Conservation (phyloP, 2,329 filamentous ascomycete genomes). For the Juglanconis juglandina region DNA sequence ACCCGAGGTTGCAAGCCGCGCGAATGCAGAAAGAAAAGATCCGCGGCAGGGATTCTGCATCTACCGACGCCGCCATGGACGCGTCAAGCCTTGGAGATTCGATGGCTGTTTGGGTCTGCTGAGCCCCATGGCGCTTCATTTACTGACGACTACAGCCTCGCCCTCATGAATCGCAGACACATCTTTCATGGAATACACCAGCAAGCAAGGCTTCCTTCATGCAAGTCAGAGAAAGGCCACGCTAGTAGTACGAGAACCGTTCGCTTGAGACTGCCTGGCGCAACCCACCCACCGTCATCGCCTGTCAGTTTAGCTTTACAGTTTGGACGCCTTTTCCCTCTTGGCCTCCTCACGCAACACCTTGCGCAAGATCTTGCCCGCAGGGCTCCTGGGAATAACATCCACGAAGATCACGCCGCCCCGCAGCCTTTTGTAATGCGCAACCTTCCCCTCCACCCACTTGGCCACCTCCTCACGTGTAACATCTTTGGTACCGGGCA, state of each 20-base stretch:
- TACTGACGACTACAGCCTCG: background rate
- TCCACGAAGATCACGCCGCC: conserved; percentile 45
- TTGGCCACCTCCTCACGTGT: conserved; percentile 20
- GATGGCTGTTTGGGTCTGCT: too few relatives aligned
- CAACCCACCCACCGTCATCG: background rate
- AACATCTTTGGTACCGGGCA: conserved; percentile 21
- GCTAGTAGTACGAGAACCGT: background rate
- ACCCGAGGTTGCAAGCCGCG: background rate
- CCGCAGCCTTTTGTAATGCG: conserved; percentile 30
- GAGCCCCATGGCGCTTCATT: background rate
- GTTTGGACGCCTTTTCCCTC: conserved; percentile 24
- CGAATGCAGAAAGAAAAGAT: background rate
- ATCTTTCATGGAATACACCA: background rate
- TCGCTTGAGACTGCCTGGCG: background rate
- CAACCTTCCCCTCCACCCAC: conserved; percentile 25
- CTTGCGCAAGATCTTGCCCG: conserved; percentile 61
- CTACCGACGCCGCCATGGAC: background rate
- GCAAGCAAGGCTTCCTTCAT: too few relatives aligned
- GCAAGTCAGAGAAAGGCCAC: too few relatives aligned
- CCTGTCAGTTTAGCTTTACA: conserved; percentile 9
- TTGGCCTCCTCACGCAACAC: conserved; percentile 47
- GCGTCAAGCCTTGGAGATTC: background rate
- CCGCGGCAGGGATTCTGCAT: background rate
- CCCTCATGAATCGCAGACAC: background rate
- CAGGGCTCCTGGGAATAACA: conserved; percentile 60